These are phyloP conservation scores for Plasmodium ovale DNA, from an alignment of 169 alveolate genomes.

Conservation along the genomic window DNA sequence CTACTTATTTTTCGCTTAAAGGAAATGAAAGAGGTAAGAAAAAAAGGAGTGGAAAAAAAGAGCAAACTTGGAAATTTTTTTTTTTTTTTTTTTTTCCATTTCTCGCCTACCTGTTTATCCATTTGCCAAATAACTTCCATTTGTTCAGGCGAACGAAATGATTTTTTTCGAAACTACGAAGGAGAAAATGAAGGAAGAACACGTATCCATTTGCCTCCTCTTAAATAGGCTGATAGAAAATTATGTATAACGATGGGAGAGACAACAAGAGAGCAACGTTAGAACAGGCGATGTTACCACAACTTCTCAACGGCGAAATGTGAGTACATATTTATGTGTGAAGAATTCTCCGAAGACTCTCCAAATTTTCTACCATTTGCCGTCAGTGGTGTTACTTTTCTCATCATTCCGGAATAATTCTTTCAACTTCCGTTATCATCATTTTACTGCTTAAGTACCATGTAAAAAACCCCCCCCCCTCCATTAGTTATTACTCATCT, in stretches of 20 bases:
- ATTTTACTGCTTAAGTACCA: no score
- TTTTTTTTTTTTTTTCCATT: not conserved
- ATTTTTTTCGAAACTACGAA: slow-evolving; percentile 18
- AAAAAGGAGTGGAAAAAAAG: not conserved
- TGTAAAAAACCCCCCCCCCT: no score
- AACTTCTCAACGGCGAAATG: no score
- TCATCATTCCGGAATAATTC: no score
- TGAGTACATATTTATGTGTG: no score
- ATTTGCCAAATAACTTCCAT: not conserved
- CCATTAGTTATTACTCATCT: no score
- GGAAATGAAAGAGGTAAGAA: slow-evolving; percentile 39
- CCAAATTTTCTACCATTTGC: no score
- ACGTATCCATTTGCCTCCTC: slow-evolving; percentile 45
- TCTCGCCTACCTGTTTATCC: not conserved
- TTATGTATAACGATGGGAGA: slow-evolving; percentile 53
- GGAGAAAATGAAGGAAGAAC: slow-evolving; percentile 38
- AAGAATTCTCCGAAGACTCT: no score
- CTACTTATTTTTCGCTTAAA: slow-evolving; percentile 59
- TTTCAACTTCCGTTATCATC: no score
- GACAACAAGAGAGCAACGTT: no score
- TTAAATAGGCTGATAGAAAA: slow-evolving; percentile 39
- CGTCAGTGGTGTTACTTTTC: no score
- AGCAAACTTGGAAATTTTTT: not conserved
- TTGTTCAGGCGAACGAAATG: slow-evolving; percentile 16
- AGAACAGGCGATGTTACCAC: no score